Evolutionary conservation across 306 rosid species (phyloP), one percentile per base, ranked within the genome.

Genomic region (Astragalus membranaceus): DNA sequence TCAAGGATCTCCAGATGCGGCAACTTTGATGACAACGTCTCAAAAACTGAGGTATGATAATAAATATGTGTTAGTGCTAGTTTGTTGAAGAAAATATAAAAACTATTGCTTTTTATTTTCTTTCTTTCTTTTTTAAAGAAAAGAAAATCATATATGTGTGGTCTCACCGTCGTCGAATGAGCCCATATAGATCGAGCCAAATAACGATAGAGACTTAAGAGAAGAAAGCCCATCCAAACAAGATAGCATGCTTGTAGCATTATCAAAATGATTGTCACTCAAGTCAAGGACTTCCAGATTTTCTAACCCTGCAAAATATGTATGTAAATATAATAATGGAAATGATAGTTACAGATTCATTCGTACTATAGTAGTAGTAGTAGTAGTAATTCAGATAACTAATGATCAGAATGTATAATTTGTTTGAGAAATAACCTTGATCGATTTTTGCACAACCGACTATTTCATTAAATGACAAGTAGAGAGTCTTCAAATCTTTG

Each of bases 121-220:
- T 17, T 17, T 44, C 10, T 44, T 44, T 10, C 10, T 12, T 10
- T 12, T 51, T 17, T 52, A 9, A 9, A 20, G 33, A 5, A 37
- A 37, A 4, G 14, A 54, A 9, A n/a, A 30, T 1, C 32, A 14
- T 14, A 0, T 3, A 20, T 10, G 12, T 7, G 1, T 51, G 14
- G 60, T 8, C 54, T 73, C n/a, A 65, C 66, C 11, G 0, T 66
- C 13, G 5, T 66, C 13, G 5, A 46, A 33, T 47, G 53, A 8
- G 12, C 7, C 7, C n/a, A 3, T 4, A 0, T 16, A 42, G 0
- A 0, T 0, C 3, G 8, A 16, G 0, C 0, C 0, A 8, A 0
- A 0, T 2, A 62, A 43, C 3, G 6, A 63, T 43, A 63, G 53
- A 63, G 64, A 69, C 42, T 67, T 67, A 1, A 50, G 73, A 50